These are phyloP conservation scores for Kodamaea derodonti DNA, from an alignment of 1,139 yeast genomes.

Conservation along the genomic window DNA sequence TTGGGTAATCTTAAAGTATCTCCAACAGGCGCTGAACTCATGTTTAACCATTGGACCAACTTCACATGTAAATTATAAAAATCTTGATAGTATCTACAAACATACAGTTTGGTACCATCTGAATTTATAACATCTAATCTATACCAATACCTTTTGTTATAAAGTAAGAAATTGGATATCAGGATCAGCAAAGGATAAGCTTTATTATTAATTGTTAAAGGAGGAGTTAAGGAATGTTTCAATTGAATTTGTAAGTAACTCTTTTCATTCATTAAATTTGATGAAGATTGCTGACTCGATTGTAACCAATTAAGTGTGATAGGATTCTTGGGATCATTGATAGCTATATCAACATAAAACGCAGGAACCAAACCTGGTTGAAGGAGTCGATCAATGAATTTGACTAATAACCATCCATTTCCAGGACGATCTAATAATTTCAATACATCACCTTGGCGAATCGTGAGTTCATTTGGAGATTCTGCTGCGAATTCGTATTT, in stretches of 20 bases:
- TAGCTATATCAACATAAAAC: conserved; percentile 43
- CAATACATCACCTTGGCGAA: conserved; percentile 37
- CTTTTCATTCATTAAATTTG: conserved; percentile 11
- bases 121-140: conserved; percentile 35
- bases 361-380: conserved; percentile 43
- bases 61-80: conserved; percentile 38
- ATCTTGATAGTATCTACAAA: conserved; percentile 42
- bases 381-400: conserved; percentile 34
- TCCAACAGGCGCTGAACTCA: conserved; percentile 11
- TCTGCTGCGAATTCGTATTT: conserved; percentile 37
- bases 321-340: conserved; percentile 37
- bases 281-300: conserved; percentile 4
- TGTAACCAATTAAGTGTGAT: conserved; percentile 37
- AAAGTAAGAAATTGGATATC: conserved; percentile 33
- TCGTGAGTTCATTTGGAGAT: conserved; percentile 28
- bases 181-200: conserved; percentile 30
- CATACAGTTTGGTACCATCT: conserved; percentile 25
- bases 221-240: conserved; percentile 16
- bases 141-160: conserved; percentile 40
- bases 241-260: conserved; percentile 20
- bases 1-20: conserved; percentile 29
- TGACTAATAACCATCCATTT: conserved; percentile 44
- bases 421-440: conserved; percentile 37
- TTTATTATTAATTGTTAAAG: conserved; percentile 29
- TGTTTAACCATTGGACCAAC: conserved; percentile 19